Evolutionary conservation across 2,329 filamentous ascomycete species (phyloP), one percentile per base, ranked within the genome.

Genomic region (Blastomyces emzantsi): DNA sequence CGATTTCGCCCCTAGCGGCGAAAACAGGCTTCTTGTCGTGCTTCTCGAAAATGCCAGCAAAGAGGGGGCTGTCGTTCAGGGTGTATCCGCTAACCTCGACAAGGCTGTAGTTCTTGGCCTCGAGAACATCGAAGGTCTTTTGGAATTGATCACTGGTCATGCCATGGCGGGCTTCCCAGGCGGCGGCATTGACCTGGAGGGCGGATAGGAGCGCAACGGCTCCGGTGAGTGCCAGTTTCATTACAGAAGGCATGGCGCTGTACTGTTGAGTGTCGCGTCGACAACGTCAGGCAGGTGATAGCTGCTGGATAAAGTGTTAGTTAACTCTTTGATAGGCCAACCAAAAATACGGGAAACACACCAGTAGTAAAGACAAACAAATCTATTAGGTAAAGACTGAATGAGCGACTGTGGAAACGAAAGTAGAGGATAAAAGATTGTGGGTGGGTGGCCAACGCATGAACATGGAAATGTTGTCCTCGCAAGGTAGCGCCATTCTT

Each of bases 161-260:
- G 28, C 60, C 61, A 59, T 55, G 54, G 36, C 57, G 45, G 33
- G 64, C 60, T 30, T 39, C 55, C 64, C 64, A 66, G 13, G 62
- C 56, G 1, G 55, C 52, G 51, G 56, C 41, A 25, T 60, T 52
- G 22, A 60, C 63, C 17, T 64, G 60, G 39, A 62, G 28, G 43
- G 62, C 56, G 19, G 58, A 58, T 11, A 64, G 25, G 25, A 61
- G 49, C 15, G 64, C 47, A 49, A 63, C 5, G 33, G 62, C 64
- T 52, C 55, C n/a, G 39, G 60, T 57, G 25, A 64, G 25, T 5
- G 51, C 58, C 39, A 62, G 63, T 55, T 64, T 64, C 55, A 58
- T 58, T 33, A 25, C 39, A 28, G 55, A 58, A 58, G 55, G 55
- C 55, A 58, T 58, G 11, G 52, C 19, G 30, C 4, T 55, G 2